A percentile compares a stretch with the other conserved stretches of the same genome.
These are phyloP conservation scores for Boechera retrofracta DNA, from an alignment of 345 rosid genomes.

Conservation along the genomic window DNA sequence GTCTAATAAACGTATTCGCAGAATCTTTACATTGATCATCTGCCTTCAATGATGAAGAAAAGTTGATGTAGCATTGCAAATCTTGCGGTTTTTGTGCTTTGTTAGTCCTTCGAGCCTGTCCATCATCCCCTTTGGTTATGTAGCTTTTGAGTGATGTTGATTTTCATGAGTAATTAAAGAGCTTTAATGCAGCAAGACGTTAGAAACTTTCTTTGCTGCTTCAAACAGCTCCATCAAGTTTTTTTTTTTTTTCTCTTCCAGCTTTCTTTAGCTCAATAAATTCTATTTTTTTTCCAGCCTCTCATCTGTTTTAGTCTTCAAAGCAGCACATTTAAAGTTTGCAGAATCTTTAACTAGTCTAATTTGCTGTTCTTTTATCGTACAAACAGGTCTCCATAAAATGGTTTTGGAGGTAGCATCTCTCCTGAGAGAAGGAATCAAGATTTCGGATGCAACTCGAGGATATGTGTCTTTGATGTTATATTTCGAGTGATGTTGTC, in stretches of 20 bases:
- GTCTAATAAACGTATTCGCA: not conserved
- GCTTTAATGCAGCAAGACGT: not conserved
- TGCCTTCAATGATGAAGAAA: constrained; percentile 25
- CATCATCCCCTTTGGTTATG: constrained; percentile 10
- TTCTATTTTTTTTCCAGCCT: too few species aligned
- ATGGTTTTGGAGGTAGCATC: too few species aligned
- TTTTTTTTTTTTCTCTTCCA: too few species aligned
- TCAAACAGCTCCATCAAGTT: constrained; percentile 17
- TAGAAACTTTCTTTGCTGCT: constrained; percentile 35
- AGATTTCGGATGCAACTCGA: too few species aligned
- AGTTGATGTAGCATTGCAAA: not conserved
- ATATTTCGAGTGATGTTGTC: too few species aligned
- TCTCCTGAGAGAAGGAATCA: too few species aligned
- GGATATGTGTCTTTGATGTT: too few species aligned
- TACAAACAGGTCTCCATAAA: too few species aligned
- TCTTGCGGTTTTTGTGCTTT: constrained; percentile 25
- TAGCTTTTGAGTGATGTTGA: not conserved
- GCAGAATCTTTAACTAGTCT: too few species aligned
- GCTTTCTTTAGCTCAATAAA: not conserved
- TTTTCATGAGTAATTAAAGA: not conserved
- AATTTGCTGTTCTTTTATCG: too few species aligned
- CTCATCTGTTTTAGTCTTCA: too few species aligned
- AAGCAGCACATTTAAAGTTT: too few species aligned
- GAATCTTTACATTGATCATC: constrained; percentile 4
- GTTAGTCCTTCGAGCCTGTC: constrained; percentile 30